Evolutionary conservation across 2,329 filamentous ascomycete species (phyloP).

Genomic region (Stachybotrys echinatus): DNA sequence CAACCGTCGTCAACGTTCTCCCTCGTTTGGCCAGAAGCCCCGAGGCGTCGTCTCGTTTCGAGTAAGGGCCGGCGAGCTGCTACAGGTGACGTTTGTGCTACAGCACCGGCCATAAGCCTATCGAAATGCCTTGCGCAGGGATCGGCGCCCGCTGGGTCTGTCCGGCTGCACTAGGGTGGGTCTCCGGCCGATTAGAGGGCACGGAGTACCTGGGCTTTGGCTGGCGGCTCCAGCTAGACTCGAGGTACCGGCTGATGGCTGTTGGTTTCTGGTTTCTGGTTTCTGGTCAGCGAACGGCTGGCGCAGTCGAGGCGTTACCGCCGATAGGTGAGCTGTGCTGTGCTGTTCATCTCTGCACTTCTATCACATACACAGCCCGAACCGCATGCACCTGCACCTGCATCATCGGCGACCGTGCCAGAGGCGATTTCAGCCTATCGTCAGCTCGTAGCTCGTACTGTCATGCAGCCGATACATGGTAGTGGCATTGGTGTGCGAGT

Average conservation of each 20-base stretch:
- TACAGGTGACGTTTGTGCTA: background rate
- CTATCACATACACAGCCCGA: background rate
- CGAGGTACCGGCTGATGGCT: background rate
- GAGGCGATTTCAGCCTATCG: no score
- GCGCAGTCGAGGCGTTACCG: background rate
- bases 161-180: background rate
- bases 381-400: background rate
- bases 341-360: background rate
- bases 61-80: background rate
- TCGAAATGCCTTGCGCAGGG: constrained; percentile 24
- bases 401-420: no score
- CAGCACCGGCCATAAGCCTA: constrained; percentile 18
- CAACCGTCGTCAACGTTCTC: background rate
- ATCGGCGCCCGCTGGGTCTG: constrained; percentile 10
- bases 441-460: no score
- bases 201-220: background rate
- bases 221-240: background rate
- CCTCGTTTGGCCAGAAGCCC: background rate
- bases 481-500: no score
- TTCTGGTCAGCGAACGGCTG: no score
- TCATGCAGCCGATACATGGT: no score
- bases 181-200: background rate
- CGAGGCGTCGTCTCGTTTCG: background rate
- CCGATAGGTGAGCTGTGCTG: background rate
- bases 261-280: no score